Base-by-base conservation (phyloP, 202 grass and related monocot genomes). In the Hordeum pubiflorum region DNA sequence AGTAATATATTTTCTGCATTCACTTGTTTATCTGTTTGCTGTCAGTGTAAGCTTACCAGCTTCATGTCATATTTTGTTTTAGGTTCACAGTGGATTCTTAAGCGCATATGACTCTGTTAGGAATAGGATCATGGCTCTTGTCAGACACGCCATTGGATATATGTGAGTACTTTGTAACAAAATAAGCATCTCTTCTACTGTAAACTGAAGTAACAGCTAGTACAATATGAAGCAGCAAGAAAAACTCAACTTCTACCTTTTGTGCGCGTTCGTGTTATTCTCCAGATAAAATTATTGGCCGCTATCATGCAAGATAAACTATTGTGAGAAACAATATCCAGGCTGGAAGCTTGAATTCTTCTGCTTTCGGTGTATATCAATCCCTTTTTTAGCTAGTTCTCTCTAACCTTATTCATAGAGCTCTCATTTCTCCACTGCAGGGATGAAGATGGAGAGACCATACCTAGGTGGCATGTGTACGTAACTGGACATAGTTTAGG, bases 1-100 rank as follows among this genome's bases (percentile, higher is more conserved):
- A 92, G 81, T 86, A 36, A 36, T 82, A 63, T 82, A 41, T 59
- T 77, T 27, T 72, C 52, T 61, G 66, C 63, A 38, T 69, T 68
- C 32, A 34, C 14, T 27, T 80, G 50, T 77, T 84, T 72, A 46
- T 80, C 6, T 79, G 55, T 41, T 48, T 83, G 10, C 56, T 72
- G 2, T 81, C 43, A 60, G 58, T 67, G 27, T 52, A 26, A 33
- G 48, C 40, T 78, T 77, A 41, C 37, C 70, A 34, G 82, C 78
- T 76, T 81, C 2, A 31, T 90, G 39, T 69, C 59, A 68, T 65
- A 69, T 82, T 73, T 81, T 62, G 21, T 87, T 58, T 83, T 75
- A 97, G 94, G 94, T 97, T 90, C 94, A 97, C 76, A 92, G 87
- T 86, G 94, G 94, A 82, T 97, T 97, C 80, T 91, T 97, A 86